Conservation (phyloP, 106 monocot species). For the Allium fistulosum region DNA sequence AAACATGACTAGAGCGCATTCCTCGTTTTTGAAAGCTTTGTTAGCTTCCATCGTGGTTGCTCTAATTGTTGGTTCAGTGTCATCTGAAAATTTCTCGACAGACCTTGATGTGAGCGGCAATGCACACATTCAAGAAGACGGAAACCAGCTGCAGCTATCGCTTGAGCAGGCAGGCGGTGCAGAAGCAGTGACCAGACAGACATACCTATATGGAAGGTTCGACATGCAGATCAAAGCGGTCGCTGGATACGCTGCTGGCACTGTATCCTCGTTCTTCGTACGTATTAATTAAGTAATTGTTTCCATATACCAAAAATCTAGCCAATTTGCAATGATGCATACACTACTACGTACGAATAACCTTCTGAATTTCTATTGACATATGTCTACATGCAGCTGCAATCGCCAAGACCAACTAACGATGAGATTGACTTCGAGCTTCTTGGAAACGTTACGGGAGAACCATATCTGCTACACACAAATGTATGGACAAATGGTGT, state of each 20-base stretch:
- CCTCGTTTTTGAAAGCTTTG: too few relatives aligned
- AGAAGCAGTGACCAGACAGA: background rate
- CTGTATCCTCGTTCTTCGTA: slow-evolving; percentile 4
- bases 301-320: too few relatives aligned
- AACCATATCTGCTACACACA: slow-evolving; percentile 1
- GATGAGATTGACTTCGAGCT: slow-evolving; percentile 9
- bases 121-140: background rate
- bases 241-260: slow-evolving; percentile 4
- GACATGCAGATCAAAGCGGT: slow-evolving; percentile 9
- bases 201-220: slow-evolving; percentile 2
- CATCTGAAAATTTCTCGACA: background rate
- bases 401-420: slow-evolving; percentile 4
- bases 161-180: background rate
- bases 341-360: background rate
- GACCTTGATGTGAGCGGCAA: background rate
- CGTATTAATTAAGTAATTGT: background rate
- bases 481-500: background rate
- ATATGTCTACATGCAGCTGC: slow-evolving; percentile 1
- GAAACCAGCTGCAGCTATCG: slow-evolving; percentile 1
- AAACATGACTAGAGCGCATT: too few relatives aligned
- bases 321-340: background rate
- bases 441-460: background rate
- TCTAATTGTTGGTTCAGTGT: background rate
- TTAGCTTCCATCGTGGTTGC: background rate
- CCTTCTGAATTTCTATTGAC: background rate